Evolutionary conservation across 2,329 filamentous ascomycete species (phyloP).

Genomic region (Calonectria hawksworthii): DNA sequence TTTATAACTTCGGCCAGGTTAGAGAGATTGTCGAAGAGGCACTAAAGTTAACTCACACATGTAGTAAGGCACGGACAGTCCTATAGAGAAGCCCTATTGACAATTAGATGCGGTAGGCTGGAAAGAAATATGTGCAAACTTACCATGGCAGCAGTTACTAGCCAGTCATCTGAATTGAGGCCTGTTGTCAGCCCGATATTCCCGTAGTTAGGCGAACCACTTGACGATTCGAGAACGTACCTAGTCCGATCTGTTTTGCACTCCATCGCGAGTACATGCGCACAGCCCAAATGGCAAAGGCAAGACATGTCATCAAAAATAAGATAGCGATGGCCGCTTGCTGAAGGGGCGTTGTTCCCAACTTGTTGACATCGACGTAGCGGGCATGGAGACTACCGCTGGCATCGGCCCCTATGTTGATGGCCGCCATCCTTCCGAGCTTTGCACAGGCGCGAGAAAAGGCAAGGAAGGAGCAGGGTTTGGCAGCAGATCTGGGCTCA

Average conservation of each 20-base stretch:
- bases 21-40: not conserved
- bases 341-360: conserved; percentile 34
- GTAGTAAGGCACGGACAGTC: conserved; percentile 32
- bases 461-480: not conserved
- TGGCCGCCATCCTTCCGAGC: not conserved
- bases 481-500: not conserved
- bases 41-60: conserved; percentile 21
- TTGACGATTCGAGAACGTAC: conserved; percentile 8
- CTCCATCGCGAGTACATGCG: conserved; percentile 36
- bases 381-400: conserved; percentile 9
- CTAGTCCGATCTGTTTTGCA: conserved; percentile 36
- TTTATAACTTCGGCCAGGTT: conserved; percentile 22
- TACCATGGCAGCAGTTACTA: conserved; percentile 36
- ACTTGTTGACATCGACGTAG: conserved; percentile 30
- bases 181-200: not conserved
- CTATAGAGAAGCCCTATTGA: conserved; percentile 33
- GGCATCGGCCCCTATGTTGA: not conserved
- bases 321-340: conserved; percentile 37
- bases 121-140: not conserved
- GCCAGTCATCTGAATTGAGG: conserved; percentile 34
- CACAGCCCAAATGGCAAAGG: conserved; percentile 32
- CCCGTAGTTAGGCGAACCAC: not conserved
- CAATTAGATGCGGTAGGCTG: not conserved
- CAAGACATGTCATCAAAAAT: conserved; percentile 34
- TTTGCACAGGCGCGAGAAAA: not conserved